Evolutionary conservation across 2,329 filamentous ascomycete genomes (phyloP).

Genomic region (Madurella fahalii): DNA sequence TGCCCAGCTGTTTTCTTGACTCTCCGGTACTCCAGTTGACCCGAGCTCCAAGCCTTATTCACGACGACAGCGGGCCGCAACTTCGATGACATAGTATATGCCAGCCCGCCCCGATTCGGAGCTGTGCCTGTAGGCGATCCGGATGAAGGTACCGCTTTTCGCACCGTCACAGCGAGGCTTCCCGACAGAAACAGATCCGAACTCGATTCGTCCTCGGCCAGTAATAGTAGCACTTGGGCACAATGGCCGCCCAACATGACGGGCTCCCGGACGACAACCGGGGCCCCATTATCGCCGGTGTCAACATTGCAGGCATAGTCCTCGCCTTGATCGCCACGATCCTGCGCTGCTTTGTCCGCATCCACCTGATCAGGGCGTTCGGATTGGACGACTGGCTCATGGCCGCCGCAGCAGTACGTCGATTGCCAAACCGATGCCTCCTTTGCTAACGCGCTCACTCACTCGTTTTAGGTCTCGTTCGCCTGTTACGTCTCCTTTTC

Average conservation of each 20-base stretch:
- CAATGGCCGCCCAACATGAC: neutral
- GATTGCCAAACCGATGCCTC: neutral
- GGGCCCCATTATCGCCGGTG: constrained; percentile 33
- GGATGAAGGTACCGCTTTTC: neutral
- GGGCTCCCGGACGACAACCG: constrained; percentile 27
- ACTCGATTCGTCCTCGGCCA: no score
- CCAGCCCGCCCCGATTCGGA: neutral
- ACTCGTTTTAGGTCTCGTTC: constrained; percentile 24
- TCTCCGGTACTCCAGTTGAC: no score
- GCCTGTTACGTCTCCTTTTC: constrained; percentile 34
- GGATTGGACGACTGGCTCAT: constrained; percentile 40
- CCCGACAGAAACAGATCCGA: no score
- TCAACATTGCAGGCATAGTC: constrained; percentile 29
- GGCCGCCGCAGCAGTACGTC: constrained; percentile 29
- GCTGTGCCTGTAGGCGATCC: neutral
- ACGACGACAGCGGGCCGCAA: neutral
- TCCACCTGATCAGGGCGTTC: constrained; percentile 36
- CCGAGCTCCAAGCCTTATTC: no score
- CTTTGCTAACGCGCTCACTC: neutral
- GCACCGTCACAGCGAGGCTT: neutral
- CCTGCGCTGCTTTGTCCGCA: constrained; percentile 35
- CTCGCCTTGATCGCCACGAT: constrained; percentile 20
- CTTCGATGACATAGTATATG: neutral
- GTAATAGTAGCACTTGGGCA: neutral
- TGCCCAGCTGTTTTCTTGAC: no score